A percentile compares a stretch with the other conserved stretches of the same genome.
These are phyloP conservation scores for Geranium rotundifolium DNA, from an alignment of 345 rosid species.

Conservation along the genomic window DNA sequence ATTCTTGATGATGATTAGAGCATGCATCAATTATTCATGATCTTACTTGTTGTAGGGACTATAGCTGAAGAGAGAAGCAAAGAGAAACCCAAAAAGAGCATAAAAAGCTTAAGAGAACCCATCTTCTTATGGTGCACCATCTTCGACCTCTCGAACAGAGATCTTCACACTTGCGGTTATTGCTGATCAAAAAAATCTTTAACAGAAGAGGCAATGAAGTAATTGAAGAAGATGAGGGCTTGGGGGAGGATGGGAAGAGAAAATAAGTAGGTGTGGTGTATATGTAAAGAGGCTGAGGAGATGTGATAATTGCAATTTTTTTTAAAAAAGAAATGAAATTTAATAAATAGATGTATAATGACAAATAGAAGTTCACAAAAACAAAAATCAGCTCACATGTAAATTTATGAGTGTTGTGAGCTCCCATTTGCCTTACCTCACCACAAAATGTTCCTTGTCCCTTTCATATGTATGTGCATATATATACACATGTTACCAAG, in stretches of 20 bases:
- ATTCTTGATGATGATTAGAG: too few relatives aligned
- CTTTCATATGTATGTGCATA: too few relatives aligned
- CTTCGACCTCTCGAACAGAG: not conserved
- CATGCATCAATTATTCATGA: too few relatives aligned
- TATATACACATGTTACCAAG: too few relatives aligned
- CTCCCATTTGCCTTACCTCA: not conserved
- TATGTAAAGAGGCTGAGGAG: not conserved
- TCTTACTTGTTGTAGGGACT: constrained; percentile 20
- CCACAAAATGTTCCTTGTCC: not conserved
- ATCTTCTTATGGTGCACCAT: not conserved
- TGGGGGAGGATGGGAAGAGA: not conserved
- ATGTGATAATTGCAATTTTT: not conserved
- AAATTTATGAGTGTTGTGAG: not conserved
- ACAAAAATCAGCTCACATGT: not conserved
- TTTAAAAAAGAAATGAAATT: too few relatives aligned
- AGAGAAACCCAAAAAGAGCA: constrained; percentile 17
- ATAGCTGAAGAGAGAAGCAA: constrained; percentile 11
- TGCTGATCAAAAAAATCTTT: too few relatives aligned
- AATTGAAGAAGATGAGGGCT: not conserved
- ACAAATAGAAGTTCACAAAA: not conserved
- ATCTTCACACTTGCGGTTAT: too few relatives aligned
- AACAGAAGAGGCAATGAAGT: too few relatives aligned
- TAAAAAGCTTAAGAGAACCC: not conserved
- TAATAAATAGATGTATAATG: not conserved
- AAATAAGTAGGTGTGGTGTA: not conserved